Base-by-base conservation (phyloP, 768 basidiomycete species). In the Boletales sp. region DNA sequence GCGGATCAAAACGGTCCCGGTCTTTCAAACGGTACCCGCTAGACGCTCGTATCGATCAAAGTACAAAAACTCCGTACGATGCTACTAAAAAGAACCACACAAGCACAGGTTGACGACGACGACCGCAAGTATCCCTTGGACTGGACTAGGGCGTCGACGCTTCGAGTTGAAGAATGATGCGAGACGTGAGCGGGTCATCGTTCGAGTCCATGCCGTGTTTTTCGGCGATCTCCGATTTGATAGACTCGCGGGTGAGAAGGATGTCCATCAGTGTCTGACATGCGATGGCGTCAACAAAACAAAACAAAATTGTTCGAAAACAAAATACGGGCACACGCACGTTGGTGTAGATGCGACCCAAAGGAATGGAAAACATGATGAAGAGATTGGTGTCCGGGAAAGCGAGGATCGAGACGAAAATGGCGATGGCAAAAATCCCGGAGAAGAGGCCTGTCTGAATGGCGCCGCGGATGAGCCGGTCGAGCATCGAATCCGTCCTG, bases 361-460 rank as follows among this genome's bases (percentile, higher is more conserved):
- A 53, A 1, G 74, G 69, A 10, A 74, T 55, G 2, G 68, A 61
- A 40, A 77, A 74, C 58, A 74, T 66, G 15, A 62, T 53, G 32
- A 68, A 73, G 0, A 72, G 40, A 29, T 64, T 70, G 5, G 69
- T 67, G 12, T 54, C 56, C 1, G 63, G 65, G n/a, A 59, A 52
- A 21, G 48, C 43, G 8, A 64, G 11, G 51, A 70, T 70, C 0
- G 65, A 55, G 39, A 79, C 70, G 27, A 82, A 58, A 57, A 79
- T 77, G 1, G 69, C 75, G 27, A 80, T 53, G 8, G 79, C 77
- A 45, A 81, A 79, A 2, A 78, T 63, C 0, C 75, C 73, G 8
- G 73, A 75, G 50, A 80, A 80, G 7, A 78, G 52, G 37, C 80
- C 79, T 6, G 80, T 80, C 53, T 79, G 78, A 30, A 81, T 62